phyloP scores from a whole-genome alignment of 805 yeast species.

The Ogataea pini region DNA sequence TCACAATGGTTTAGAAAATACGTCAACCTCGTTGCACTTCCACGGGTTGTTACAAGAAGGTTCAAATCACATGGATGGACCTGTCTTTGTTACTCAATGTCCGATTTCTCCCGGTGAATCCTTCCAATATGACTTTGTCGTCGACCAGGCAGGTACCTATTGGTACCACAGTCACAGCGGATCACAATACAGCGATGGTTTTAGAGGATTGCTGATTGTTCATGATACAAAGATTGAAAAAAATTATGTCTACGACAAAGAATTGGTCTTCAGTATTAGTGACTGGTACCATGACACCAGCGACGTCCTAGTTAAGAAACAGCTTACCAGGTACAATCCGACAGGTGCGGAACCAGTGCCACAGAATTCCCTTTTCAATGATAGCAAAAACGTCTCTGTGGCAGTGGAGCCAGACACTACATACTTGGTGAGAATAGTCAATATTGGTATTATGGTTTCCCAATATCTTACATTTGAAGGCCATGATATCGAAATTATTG shows the following conservation, averaged over 20 bases:
- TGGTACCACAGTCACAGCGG: conserved; percentile 87
- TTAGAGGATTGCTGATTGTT: conserved; percentile 66
- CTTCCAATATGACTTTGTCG: conserved; percentile 68
- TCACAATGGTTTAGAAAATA: conserved; percentile 53
- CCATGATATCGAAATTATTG: conserved; percentile 70
- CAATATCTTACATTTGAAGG: conserved; percentile 70
- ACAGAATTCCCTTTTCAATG: conserved; percentile 63
- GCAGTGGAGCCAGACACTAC: conserved; percentile 59
- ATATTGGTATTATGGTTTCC: conserved; percentile 72
- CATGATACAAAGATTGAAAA: conserved; percentile 48
- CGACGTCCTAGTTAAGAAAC: conserved; percentile 45
- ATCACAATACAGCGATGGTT: conserved; percentile 76
- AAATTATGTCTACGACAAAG: conserved; percentile 66
- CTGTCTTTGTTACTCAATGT: conserved; percentile 77
- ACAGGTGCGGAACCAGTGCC: conserved; percentile 87
- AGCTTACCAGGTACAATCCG: conserved; percentile 68
- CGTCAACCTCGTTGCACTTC: conserved; percentile 69
- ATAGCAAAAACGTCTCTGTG: conserved; percentile 58
- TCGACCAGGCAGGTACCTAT: conserved; percentile 72
- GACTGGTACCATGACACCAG: conserved; percentile 67
- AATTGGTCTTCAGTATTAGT: conserved; percentile 53
- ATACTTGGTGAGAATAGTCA: conserved; percentile 62
- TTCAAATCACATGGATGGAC: conserved; percentile 70
- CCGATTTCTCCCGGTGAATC: conserved; percentile 73
- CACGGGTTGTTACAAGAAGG: conserved; percentile 76